These are phyloP conservation scores for Hippophae rhamnoides DNA, from an alignment of 306 rosid genomes.

Conservation along the genomic window DNA sequence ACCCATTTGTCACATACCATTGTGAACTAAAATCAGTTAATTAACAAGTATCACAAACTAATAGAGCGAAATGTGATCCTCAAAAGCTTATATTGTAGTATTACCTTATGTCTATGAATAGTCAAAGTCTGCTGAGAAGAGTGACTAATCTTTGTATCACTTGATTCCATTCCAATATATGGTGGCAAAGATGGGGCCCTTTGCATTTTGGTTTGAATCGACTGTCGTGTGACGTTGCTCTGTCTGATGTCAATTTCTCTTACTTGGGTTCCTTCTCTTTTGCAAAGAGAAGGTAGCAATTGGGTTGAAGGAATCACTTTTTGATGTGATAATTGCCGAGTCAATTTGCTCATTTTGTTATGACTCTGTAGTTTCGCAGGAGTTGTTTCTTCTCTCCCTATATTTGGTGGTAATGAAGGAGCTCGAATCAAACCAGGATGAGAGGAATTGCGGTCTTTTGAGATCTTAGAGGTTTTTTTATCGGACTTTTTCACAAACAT, in stretches of 20 bases:
- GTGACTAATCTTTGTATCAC: conserved; percentile 25
- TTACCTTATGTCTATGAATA: neutral
- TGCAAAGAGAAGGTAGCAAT: conserved; percentile 36
- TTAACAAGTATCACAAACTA: neutral
- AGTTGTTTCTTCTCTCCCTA: conserved; percentile 30
- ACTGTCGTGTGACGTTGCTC: neutral
- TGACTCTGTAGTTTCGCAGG: conserved; percentile 13
- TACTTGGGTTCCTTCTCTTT: conserved; percentile 33
- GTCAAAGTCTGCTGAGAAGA: conserved; percentile 31
- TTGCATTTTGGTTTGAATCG: conserved; percentile 13
- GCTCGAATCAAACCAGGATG: conserved; percentile 25
- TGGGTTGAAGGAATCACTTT: conserved; percentile 24
- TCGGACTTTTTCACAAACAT: conserved; percentile 2
- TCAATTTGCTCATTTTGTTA: conserved; percentile 11
- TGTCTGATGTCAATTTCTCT: conserved; percentile 11
- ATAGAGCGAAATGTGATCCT: neutral
- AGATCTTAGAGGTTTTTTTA: neutral
- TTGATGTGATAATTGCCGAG: conserved; percentile 24
- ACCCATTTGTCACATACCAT: too few relatives aligned
- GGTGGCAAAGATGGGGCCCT: conserved; percentile 43
- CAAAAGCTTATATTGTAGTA: too few relatives aligned
- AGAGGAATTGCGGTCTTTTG: conserved; percentile 5
- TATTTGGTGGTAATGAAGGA: conserved; percentile 46
- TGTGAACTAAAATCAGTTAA: neutral
- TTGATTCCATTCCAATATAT: conserved; percentile 1